Conservation (phyloP, 371 early-diverging fungal genomes). For the Actinomucor elegans region DNA sequence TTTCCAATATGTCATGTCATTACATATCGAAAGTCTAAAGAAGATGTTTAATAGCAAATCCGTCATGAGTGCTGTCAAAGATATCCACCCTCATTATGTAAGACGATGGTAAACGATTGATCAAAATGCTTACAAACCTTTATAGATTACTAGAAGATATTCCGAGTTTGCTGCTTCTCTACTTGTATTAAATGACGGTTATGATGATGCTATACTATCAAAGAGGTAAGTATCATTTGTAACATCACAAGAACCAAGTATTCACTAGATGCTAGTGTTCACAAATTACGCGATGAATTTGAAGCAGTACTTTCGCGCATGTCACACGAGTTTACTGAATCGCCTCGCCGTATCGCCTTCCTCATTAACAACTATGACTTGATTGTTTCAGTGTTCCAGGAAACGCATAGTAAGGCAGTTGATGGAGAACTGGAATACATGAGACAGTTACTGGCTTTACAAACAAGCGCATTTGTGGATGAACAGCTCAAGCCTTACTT, state of each 20-base stretch:
- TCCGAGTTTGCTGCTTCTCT: conserved; percentile 90
- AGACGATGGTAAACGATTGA: conserved; percentile 3
- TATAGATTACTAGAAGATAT: conserved; percentile 70
- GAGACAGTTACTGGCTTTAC: conserved; percentile 61
- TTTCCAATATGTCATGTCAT: conserved; percentile 83
- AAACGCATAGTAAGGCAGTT: conserved; percentile 60
- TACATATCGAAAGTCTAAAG: conserved; percentile 83
- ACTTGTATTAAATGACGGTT: conserved; percentile 82
- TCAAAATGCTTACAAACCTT: background rate
- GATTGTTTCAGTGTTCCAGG: conserved; percentile 74
- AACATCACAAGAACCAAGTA: background rate
- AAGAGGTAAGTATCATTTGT: conserved; percentile 56
- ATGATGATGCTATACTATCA: conserved; percentile 77
- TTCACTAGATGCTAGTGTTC: conserved; percentile 48
- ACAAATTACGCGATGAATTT: conserved; percentile 76
- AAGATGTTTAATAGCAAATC: conserved; percentile 65
- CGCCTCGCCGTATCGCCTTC: conserved; percentile 71
- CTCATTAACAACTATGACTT: conserved; percentile 92
- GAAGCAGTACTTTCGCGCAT: conserved; percentile 69
- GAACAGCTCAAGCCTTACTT: conserved; percentile 81
- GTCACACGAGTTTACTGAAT: conserved; percentile 71
- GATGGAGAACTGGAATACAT: conserved; percentile 78
- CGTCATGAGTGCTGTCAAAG: conserved; percentile 57
- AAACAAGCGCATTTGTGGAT: conserved; percentile 83
- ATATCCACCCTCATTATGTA: conserved; percentile 85